These are phyloP conservation scores for Colletotrichum tabaci DNA, from an alignment of 2,329 filamentous ascomycete genomes.

Conservation along the genomic window DNA sequence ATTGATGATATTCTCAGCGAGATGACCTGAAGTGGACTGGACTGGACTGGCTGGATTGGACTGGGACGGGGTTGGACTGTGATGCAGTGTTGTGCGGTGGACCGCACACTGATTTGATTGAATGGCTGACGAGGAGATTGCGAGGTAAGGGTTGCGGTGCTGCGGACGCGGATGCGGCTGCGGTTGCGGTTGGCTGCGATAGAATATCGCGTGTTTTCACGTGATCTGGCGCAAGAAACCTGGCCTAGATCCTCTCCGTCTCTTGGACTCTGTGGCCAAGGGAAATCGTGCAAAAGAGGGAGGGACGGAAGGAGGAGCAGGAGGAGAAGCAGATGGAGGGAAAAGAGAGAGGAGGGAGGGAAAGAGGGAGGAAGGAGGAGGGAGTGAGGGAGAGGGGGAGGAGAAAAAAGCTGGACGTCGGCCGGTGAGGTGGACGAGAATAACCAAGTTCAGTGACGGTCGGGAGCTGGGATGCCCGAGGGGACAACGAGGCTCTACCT, in stretches of 20 bases:
- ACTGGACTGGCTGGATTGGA: too few relatives aligned
- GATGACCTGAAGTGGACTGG: not conserved
- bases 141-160: too few relatives aligned
- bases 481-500: too few relatives aligned
- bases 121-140: not conserved
- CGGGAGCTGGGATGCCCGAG: not conserved
- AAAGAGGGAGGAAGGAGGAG: not conserved
- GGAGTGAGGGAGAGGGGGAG: not conserved
- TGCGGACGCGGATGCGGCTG: not conserved
- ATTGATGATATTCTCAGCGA: not conserved
- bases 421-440: not conserved
- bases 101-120: not conserved
- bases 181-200: slow-evolving; percentile 6
- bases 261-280: not conserved
- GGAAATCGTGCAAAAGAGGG: not conserved
- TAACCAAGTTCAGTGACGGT: not conserved
- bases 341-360: slow-evolving; percentile 6
- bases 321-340: not conserved
- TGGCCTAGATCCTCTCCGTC: not conserved
- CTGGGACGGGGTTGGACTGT: too few relatives aligned
- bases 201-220: slow-evolving; percentile 37
- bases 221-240: slow-evolving; percentile 34
- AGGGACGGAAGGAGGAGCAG: too few relatives aligned
- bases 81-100: not conserved
- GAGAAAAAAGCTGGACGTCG: slow-evolving; percentile 1